A percentile compares a stretch with the other conserved stretches of the same genome.
Evolutionary conservation across 1,284 basidiomycete genomes (phyloP).

Genomic region (Naganishia sp.): DNA sequence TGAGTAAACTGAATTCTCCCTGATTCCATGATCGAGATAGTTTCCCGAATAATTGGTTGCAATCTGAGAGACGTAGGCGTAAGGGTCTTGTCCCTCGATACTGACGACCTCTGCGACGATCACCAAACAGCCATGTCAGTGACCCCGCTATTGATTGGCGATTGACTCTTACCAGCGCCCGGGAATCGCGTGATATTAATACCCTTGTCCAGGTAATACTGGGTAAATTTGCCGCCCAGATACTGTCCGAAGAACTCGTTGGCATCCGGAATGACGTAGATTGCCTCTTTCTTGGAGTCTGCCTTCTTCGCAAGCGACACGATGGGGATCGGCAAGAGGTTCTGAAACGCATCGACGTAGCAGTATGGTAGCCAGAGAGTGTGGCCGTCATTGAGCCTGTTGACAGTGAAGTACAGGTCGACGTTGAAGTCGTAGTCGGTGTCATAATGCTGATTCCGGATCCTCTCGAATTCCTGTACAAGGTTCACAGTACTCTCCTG

Average conservation of each 20-base stretch:
- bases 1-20: constrained; percentile 57
- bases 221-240: constrained; percentile 58
- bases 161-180: constrained; percentile 54
- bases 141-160: neutral
- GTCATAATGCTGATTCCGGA: constrained; percentile 60
- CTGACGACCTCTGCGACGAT: constrained; percentile 54
- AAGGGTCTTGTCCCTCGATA: constrained; percentile 61
- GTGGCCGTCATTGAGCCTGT: constrained; percentile 64
- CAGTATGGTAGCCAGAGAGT: constrained; percentile 59
- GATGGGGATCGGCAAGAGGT: constrained; percentile 63
- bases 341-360: constrained; percentile 60
- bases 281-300: constrained; percentile 57
- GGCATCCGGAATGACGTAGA: constrained; percentile 63
- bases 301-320: constrained; percentile 58
- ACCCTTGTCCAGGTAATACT: constrained; percentile 57
- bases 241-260: constrained; percentile 58
- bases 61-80: constrained; percentile 62
- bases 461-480: constrained; percentile 57
- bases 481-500: constrained; percentile 65
- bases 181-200: constrained; percentile 65
- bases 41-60: constrained; percentile 64
- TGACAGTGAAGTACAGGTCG: constrained; percentile 62
- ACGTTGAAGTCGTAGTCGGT: constrained; percentile 67
- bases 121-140: neutral
- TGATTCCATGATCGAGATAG: constrained; percentile 55